Conservation (phyloP, 2,329 filamentous ascomycete species). For the Zymoseptoria tritici region DNA sequence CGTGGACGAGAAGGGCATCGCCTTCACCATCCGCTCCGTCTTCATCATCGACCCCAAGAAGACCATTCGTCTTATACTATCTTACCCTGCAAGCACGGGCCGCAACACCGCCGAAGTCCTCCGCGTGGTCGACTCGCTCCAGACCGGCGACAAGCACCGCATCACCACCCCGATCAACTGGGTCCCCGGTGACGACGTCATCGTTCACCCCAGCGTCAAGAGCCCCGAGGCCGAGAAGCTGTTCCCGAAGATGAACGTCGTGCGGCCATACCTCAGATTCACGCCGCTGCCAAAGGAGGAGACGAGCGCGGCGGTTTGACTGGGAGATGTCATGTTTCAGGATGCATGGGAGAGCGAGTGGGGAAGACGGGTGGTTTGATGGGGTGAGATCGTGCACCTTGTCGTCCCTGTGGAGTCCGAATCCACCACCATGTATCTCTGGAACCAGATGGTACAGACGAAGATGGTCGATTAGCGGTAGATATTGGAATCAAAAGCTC, state of each 20-base stretch:
- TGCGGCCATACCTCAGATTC: conserved; percentile 56
- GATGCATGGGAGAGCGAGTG: conserved; percentile 21
- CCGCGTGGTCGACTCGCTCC: conserved; percentile 45
- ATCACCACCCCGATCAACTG: conserved; percentile 58
- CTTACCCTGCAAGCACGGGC: conserved; percentile 45
- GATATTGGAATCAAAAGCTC: not conserved
- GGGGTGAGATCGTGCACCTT: not conserved
- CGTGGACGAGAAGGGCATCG: conserved; percentile 49
- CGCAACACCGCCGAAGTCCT: conserved; percentile 48
- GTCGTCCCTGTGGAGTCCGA: not conserved
- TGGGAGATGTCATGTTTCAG: conserved; percentile 15
- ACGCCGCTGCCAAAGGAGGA: conserved; percentile 53
- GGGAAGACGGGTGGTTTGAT: conserved; percentile 6
- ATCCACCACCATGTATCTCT: too few species aligned
- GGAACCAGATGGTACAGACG: not conserved
- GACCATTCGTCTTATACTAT: conserved; percentile 53
- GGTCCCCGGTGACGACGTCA: conserved; percentile 53
- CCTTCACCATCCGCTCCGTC: conserved; percentile 58
- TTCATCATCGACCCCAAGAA: conserved; percentile 60
- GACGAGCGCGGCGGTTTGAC: conserved; percentile 42
- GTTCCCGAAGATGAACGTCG: conserved; percentile 53
- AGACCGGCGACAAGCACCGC: conserved; percentile 53
- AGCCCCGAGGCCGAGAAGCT: conserved; percentile 52
- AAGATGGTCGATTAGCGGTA: not conserved
- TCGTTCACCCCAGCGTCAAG: conserved; percentile 53